phyloP scores from a whole-genome alignment of 1,284 basidiomycete species.

The Sanguinoderma infundibulare region DNA sequence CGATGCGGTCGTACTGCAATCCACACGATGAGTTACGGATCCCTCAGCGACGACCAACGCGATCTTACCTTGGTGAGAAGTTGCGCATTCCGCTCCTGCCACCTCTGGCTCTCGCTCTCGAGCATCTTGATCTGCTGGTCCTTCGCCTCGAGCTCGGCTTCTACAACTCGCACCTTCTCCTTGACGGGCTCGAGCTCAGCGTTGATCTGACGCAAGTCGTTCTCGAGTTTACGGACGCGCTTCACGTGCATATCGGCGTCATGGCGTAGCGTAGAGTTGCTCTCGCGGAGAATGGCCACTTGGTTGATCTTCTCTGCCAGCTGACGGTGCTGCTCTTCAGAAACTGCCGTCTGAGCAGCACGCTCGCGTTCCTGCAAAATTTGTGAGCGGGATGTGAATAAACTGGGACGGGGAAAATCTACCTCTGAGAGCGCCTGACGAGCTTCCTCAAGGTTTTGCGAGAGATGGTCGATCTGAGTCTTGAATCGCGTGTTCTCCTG shows the following conservation, averaged over 20 bases:
- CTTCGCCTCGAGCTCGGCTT: constrained; percentile 78
- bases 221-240: constrained; percentile 68
- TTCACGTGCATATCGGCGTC: constrained; percentile 74
- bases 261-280: constrained; percentile 83
- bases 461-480: constrained; percentile 76
- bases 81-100: constrained; percentile 86
- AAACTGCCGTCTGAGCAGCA: constrained; percentile 68
- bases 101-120: constrained; percentile 80
- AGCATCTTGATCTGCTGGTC: constrained; percentile 73
- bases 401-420: constrained; percentile 9
- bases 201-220: constrained; percentile 61
- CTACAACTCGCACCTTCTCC: constrained; percentile 68
- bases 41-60: background rate
- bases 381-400: background rate
- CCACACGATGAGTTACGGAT: background rate
- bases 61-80: constrained; percentile 73
- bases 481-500: constrained; percentile 83
- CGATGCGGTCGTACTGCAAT: constrained; percentile 82
- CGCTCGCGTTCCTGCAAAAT: constrained; percentile 73
- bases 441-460: constrained; percentile 72
- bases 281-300: constrained; percentile 86
- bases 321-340: constrained; percentile 84
- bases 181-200: constrained; percentile 77
- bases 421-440: constrained; percentile 70
- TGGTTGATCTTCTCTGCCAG: constrained; percentile 89